Base-by-base conservation (phyloP, 495 filamentous ascomycete species). In the Cercophora sp. region DNA sequence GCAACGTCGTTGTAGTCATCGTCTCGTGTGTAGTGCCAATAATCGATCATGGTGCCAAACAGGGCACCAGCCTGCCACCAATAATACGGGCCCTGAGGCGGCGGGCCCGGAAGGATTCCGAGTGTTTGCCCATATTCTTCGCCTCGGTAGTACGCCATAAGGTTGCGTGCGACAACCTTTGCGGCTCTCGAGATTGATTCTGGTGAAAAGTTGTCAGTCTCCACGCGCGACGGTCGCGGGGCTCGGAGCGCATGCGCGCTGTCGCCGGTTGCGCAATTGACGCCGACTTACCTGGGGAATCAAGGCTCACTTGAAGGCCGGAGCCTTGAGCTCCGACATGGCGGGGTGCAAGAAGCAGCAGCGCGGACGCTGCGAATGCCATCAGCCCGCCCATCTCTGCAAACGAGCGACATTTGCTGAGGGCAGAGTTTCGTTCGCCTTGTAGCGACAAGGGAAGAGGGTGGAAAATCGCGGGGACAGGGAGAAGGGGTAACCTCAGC, bases 41-140 rank as follows among this genome's bases (percentile, higher is more conserved):
- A 89, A 54, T 86, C 75, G 50, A 89, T 73, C 55, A 85, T 63
- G n/a, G 81, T 75, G 62, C 80, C 80, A 66, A 85, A 86, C 70
- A 87, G 77, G 41, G 85, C 85, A 13, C 84, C 80, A n/a, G 75
- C 84, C 67, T 91, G 85, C 88, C 88, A 92, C 88, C 88, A 76
- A 63, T 76, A 76, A 55, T 76, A 76, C 1, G 55, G 54, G 0
- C 58, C 63, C 0, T 5, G 32, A 5, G 60, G 58, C 13, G 63
- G 63, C 24, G 69, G 69, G 8, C 70, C 65, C 13, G 73, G 71
- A 2, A 74, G 60, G 50, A 76, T 71, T 24, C 73, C 73, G 24
- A 69, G 59, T 2, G 60, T 72, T 41, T 76, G 68, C 34, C 85
- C 85, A 2, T 83, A 78, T 55, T 82, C 57, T 52, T 88, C 78